phyloP scores from a whole-genome alignment of 768 basidiomycete species.

The Pholiota conissans region DNA sequence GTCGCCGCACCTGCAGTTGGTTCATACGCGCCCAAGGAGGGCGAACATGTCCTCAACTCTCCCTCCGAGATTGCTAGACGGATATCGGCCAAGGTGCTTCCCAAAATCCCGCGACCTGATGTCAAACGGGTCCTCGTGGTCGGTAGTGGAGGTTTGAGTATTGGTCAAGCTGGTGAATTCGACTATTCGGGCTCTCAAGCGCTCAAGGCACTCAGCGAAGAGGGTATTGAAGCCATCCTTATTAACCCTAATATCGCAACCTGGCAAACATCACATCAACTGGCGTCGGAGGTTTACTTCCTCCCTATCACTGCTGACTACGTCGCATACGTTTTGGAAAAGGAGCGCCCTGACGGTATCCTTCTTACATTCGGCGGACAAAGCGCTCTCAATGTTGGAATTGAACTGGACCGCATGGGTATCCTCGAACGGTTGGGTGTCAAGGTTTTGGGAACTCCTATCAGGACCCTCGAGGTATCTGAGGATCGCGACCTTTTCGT shows the following conservation, averaged over 20 bases:
- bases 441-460: conserved; percentile 92
- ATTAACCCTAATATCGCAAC: conserved; percentile 99
- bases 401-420: conserved; percentile 96
- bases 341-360: conserved; percentile 96
- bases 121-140: conserved; percentile 96
- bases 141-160: conserved; percentile 93
- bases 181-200: conserved; percentile 99
- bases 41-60: conserved; percentile 83
- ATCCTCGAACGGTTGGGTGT: conserved; percentile 90
- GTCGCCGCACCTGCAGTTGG: conserved; percentile 78
- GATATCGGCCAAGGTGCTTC: conserved; percentile 92
- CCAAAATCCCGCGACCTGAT: conserved; percentile 86
- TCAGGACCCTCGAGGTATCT: conserved; percentile 92
- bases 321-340: conserved; percentile 97
- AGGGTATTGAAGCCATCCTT: conserved; percentile 90
- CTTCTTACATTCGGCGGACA: conserved; percentile 98
- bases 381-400: conserved; percentile 96
- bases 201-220: conserved; percentile 94
- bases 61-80: conserved; percentile 93
- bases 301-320: conserved; percentile 95
- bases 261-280: conserved; percentile 97
- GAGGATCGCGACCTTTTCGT: conserved; percentile 97
- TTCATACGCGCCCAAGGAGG: conserved; percentile 61
- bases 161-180: conserved; percentile 99
- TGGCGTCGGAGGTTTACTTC: conserved; percentile 97